Base-by-base conservation (phyloP, 2,329 filamentous ascomycete species). In the Colletotrichum sp. region DNA sequence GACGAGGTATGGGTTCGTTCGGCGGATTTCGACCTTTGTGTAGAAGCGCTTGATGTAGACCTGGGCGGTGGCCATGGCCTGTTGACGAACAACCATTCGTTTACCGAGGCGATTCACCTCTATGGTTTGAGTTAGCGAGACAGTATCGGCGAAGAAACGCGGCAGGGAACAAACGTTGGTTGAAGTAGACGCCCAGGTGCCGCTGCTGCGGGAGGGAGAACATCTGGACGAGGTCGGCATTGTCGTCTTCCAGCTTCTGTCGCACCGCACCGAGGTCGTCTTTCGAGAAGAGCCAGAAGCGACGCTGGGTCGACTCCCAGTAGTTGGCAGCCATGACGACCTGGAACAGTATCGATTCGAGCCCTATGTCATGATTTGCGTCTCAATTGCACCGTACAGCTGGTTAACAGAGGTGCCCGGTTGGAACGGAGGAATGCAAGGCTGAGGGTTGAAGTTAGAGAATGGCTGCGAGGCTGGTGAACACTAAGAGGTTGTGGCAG, bases 31-130 rank as follows among this genome's bases (percentile, higher is more conserved):
- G 80, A 98, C 94, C 80, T 94, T 95, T 62, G 92, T 92, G 85
- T 98, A 99, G 88, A 98, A 99, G 76, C 97, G 93, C 82, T 98
- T 96, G 80, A 99, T 91, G 86, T 99, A 99, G 79, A 98, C 90
- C 82, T 99, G 96, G 21, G 97, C 96, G 0, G 97, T 99, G 30
- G 97, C 96, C 80, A 99, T 91, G 70, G 95, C 95, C 87, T 99
- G 97, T 84, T 99, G 97, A 74, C 96, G 92, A 69, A 97, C 92
- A 63, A 91, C 92, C 82, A 98, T 92, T 39, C 96, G 93, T 85
- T 97, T 96, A 62, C 93, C 95, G 77, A 99, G 90, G 77, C 96
- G 95, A 77, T 92, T 90, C 72, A 99, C 89, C 85, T 98, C 95
- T 96, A 77, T 13, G 57, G 5, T 34, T 34, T 63, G 52, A 52